These are phyloP conservation scores for Acrodontium crateriforme DNA, from an alignment of 2,329 filamentous ascomycete genomes.

Conservation along the genomic window DNA sequence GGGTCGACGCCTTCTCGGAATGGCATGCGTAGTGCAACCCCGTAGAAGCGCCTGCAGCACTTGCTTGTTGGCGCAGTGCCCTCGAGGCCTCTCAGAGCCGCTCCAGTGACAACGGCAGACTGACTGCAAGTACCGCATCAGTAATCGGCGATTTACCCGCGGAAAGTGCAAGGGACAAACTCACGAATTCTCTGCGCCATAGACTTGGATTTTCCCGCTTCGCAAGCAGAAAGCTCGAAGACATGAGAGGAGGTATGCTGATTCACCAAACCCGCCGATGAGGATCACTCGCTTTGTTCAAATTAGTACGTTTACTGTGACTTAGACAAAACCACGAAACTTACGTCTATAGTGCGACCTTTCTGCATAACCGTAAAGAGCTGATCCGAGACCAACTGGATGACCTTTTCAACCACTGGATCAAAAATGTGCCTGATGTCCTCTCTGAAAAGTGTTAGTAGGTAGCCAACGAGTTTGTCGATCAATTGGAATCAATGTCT, in stretches of 20 bases:
- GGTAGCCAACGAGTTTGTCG: slow-evolving; percentile 1
- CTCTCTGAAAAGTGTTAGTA: slow-evolving; percentile 1
- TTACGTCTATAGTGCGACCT: no score
- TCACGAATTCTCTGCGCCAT: slow-evolving; percentile 6
- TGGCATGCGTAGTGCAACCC: slow-evolving; percentile 1
- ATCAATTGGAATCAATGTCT: background rate
- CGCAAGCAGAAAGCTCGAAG: slow-evolving; percentile 5
- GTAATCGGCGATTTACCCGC: no score
- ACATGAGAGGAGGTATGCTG: slow-evolving; percentile 3
- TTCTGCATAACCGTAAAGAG: slow-evolving; percentile 1
- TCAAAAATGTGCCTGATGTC: slow-evolving; percentile 4
- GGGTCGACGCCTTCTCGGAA: slow-evolving; percentile 6
- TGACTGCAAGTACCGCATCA: no score
- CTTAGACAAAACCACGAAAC: no score
- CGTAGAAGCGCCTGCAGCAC: slow-evolving; percentile 7
- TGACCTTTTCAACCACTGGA: slow-evolving; percentile 3
- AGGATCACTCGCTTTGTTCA: slow-evolving; percentile 6
- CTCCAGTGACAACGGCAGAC: slow-evolving; percentile 8
- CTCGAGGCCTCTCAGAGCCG: slow-evolving; percentile 6
- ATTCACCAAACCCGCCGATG: slow-evolving; percentile 8
- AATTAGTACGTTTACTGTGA: no score
- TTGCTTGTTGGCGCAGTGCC: slow-evolving; percentile 6
- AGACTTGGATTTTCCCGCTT: slow-evolving; percentile 2
- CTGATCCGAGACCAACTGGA: slow-evolving; percentile 3
- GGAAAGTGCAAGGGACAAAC: no score